These are phyloP conservation scores for Scleroderma citrinum DNA, from an alignment of 768 basidiomycete genomes.

Conservation along the genomic window DNA sequence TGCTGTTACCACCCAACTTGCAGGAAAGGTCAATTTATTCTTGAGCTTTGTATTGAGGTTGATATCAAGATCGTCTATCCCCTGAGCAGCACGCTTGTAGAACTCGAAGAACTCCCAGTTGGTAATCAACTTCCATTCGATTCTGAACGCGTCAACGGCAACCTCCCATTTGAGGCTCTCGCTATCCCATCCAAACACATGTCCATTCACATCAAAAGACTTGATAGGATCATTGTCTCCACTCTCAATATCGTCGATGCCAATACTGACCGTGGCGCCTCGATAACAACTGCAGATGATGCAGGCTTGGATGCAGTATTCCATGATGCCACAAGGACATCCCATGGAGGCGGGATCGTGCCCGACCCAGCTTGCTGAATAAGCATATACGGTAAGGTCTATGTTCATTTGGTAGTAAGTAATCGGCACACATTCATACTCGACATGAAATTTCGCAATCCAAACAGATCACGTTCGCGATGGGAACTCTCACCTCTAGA, in stretches of 20 bases:
- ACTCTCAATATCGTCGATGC: conserved; percentile 77
- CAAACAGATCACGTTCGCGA: not conserved
- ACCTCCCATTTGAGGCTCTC: conserved; percentile 67
- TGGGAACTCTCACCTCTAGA: conserved; percentile 47
- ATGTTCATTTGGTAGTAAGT: conserved; percentile 3
- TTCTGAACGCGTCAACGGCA: conserved; percentile 62
- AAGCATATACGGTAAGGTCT: conserved; percentile 93
- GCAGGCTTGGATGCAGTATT: conserved; percentile 37
- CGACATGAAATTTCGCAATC: not conserved
- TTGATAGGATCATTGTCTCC: conserved; percentile 44
- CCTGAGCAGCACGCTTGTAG: conserved; percentile 39
- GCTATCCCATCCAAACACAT: conserved; percentile 94
- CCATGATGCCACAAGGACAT: conserved; percentile 42
- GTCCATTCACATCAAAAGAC: conserved; percentile 37
- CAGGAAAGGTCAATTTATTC: conserved; percentile 12
- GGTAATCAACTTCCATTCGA: conserved; percentile 82
- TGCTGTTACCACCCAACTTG: conserved; percentile 18
- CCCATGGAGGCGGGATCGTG: conserved; percentile 78
- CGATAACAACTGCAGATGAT: conserved; percentile 46
- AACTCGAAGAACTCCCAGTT: conserved; percentile 82
- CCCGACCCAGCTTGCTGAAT: conserved; percentile 74
- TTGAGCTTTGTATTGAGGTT: conserved; percentile 29
- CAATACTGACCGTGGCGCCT: conserved; percentile 56
- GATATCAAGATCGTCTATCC: conserved; percentile 38
- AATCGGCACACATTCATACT: not conserved